Base-by-base conservation (phyloP, 352 stramenopile species). In the Pythium aristosporum region DNA sequence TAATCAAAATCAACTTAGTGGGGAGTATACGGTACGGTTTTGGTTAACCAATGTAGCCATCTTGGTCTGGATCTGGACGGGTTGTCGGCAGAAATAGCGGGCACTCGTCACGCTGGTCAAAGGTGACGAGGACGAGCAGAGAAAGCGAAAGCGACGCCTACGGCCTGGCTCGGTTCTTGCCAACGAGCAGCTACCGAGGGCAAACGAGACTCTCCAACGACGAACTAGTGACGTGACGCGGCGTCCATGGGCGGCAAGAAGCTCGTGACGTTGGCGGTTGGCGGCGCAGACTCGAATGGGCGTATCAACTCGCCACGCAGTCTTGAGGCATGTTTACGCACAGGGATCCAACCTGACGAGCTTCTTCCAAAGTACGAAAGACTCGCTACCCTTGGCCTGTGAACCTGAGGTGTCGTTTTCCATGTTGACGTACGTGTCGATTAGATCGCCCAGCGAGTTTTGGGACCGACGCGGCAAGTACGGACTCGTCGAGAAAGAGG, bases 401-500 rank as follows among this genome's bases (percentile, higher is more conserved):
- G 25, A 30, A 30, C 5, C 21, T 32, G 7, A 5, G n/a, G 8
- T 41, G 6, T 41, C 23, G 8, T 37, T 34, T 41, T 42, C 23
- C 0, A 20, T 34, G 18, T 13, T 46, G 39, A 46, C 39, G 12
- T 42, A 15, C 43, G 13, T 21, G 21, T 49, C 4, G 12, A 5
- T n/a, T 49, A 77, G 71, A 46, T 57, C 64, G 1, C 47, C 72
- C 20, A 65, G 76, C 30, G 79, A 89, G 42, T 92, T 92, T 63
- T 69, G 84, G 41, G 68, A 85, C 34, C 68, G 76, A 18, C 80
- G 71, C 12, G 69, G 65, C 25, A 89, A 87, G 68, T 85, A 82
- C 57, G 76, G 79, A 1, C 61, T 87, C 7, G 69, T 93, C 16
- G 85, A 93, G 68, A 91, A 91, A 55, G 79, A 91, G 50, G 79